Base-by-base conservation (phyloP, 805 yeast genomes). In the Lipomyces yamanashiensis region DNA sequence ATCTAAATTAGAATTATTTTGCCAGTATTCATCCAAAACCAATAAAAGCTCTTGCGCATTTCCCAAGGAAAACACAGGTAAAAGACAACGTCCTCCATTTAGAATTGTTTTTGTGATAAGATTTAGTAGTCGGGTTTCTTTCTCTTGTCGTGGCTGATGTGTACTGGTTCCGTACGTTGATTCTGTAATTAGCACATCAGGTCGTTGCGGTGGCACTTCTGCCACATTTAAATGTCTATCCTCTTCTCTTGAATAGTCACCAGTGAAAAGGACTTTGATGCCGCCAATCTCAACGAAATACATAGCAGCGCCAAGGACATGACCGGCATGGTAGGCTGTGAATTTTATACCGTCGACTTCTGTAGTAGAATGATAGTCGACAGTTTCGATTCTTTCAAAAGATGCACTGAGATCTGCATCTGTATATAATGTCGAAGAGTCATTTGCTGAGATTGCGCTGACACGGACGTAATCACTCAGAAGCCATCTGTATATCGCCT, bases 291-390 rank as follows among this genome's bases (percentile, higher is more conserved):
- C 99, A 54, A 95, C 85, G 69, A 95, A 87, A 75, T 87, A 95
- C 98, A 95, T 95, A 12, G 98, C 97, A 10, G 99, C 98, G 60
- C 99, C 99, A 50, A 95, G 80, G 12, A 95, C 99, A 81, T 95
- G 99, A n/a, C 99, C 99, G 7, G 99, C 99, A 78, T 93, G 99
- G 75, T 88, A 95, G 0, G 99, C 99, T 0, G 99, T 95, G 79
- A 95, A 93, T 73, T 95, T 82, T 61, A 95, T 87, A 58, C 99
- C 99, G 63, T 90, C 96, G 41, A 92, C 89, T 71, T 95, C 98
- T 68, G 91, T 84, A 0, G 99, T 95, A 4, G 98, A 90, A 76
- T 95, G 98, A 76, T 88, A 95, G 75, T 95, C 99, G 28, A 95
- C 85, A 0, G 98, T 90, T 75, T 95, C 98, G 54, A 95, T 95